Base-by-base conservation (phyloP, 805 yeast species). In the Kluyveromyces lactis region DNA sequence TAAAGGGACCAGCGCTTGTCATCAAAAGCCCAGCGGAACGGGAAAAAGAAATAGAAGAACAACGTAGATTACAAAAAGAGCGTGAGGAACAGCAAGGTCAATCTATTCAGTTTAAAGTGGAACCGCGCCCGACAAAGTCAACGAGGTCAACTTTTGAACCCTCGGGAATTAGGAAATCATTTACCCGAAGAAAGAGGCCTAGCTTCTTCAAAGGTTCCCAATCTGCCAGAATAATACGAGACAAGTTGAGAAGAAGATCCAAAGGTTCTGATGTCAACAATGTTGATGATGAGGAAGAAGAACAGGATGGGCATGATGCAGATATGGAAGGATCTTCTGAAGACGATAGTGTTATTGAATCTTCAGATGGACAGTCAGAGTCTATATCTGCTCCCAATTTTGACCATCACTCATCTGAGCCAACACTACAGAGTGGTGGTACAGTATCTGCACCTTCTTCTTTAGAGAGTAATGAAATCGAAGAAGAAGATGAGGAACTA, bases 1-100 rank as follows among this genome's bases (percentile, higher is more conserved):
- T 77, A 26, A 76, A 79, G 27, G 94, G 90, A 0, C 92, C 90
- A 4, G 87, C 90, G 1, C 60, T 86, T 26, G 76, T 81, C 6
- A 81, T 87, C 32, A 72, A 72, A 43, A 80, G 92, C 0, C 95
- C 97, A 19, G 44, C 50, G 26, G 50, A 46, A 33, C 37, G 48
- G 39, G 30, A 21, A 41, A 15, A 31, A 44, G 38, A 28, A 34
- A 17, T 26, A 33, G 21, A 38, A 33, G 47, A 42, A 40, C 36
- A 33, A 36, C 5, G 16, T 13, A 15, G 30, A 35, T 12, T 18
- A 23, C 18, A 21, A 23, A 10, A 18, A 13, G 17, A 34, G 4
- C 24, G 34, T 3, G 41, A 42, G 9, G 21, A 24, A 24, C 42
- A 37, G 13, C 40, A 42, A 4, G 49, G 50, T 11, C 58, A 52